Evolutionary conservation across 257 asterid genomes (phyloP).

Genomic region (Misopates orontium): DNA sequence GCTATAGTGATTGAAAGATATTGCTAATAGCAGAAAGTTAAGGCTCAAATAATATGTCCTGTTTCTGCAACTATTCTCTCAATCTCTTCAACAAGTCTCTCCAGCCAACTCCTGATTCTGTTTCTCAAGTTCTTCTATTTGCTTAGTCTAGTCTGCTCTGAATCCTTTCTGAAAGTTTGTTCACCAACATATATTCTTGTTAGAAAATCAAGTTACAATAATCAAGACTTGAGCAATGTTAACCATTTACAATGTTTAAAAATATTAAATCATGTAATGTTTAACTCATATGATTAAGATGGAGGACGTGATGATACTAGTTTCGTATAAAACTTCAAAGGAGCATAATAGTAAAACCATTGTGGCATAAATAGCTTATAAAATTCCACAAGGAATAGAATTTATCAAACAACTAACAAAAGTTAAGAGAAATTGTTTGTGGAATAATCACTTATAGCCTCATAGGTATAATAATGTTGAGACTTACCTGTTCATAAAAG

Average conservation of each 20-base stretch:
- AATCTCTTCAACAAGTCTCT: conserved; percentile 81
- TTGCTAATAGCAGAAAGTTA: background rate
- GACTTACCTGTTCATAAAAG: conserved; percentile 89
- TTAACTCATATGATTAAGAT: background rate
- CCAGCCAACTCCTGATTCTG: conserved; percentile 62
- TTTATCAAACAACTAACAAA: background rate
- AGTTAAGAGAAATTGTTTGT: background rate
- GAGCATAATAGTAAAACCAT: background rate
- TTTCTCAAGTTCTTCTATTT: conserved; percentile 79
- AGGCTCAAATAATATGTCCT: conserved; percentile 38
- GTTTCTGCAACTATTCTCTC: conserved; percentile 68
- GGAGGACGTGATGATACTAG: too few relatives aligned
- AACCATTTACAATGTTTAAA: too few relatives aligned
- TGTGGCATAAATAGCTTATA: too few relatives aligned
- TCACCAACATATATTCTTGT: background rate
- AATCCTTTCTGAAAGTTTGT: conserved; percentile 69
- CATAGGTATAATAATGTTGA: background rate
- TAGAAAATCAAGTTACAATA: conserved; percentile 1
- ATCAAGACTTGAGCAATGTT: too few relatives aligned
- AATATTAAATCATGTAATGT: too few relatives aligned
- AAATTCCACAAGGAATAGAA: too few relatives aligned
- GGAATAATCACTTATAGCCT: background rate
- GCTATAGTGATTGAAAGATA: background rate
- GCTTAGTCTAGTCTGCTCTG: conserved; percentile 91
- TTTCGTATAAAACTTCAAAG: too few relatives aligned